phyloP scores from a whole-genome alignment of 768 basidiomycete species.

The Boletus sp. region DNA sequence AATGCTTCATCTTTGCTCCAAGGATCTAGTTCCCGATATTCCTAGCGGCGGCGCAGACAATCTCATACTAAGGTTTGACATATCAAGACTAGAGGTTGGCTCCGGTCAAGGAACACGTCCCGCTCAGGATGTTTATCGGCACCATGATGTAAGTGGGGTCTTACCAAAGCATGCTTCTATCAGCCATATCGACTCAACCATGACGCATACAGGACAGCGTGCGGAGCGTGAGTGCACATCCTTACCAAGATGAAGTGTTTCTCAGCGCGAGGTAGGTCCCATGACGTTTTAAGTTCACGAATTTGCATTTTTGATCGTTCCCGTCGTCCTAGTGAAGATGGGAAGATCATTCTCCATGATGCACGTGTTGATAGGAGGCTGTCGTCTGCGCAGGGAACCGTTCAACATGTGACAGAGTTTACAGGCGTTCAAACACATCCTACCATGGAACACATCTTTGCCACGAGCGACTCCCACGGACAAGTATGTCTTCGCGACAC shows the following conservation, averaged over 20 bases:
- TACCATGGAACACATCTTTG: constrained; percentile 62
- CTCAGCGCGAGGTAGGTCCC: constrained; percentile 59
- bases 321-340: constrained; percentile 57
- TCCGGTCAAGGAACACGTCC: constrained; percentile 8
- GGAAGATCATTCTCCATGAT: constrained; percentile 62
- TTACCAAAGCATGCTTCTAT: constrained; percentile 19
- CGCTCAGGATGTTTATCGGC: constrained; percentile 26
- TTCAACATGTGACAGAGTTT: constrained; percentile 55
- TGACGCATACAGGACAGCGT: constrained; percentile 53
- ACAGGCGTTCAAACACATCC: constrained; percentile 70
- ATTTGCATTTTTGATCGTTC: constrained; percentile 18
- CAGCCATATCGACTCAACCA: constrained; percentile 12
- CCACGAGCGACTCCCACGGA: constrained; percentile 58
- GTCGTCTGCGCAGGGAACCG: constrained; percentile 44
- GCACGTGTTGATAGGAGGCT: constrained; percentile 38
- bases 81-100: constrained; percentile 34
- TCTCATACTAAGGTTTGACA: constrained; percentile 51
- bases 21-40: constrained; percentile 6
- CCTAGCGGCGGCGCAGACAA: constrained; percentile 55
- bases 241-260: constrained; percentile 63
- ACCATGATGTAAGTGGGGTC: constrained; percentile 29
- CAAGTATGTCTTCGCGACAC: constrained; percentile 64
- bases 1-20: constrained; percentile 12
- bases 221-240: constrained; percentile 62
- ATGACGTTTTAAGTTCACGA: constrained; percentile 12